Conservation (phyloP, 345 rosid genomes). For the Salix brachista region DNA sequence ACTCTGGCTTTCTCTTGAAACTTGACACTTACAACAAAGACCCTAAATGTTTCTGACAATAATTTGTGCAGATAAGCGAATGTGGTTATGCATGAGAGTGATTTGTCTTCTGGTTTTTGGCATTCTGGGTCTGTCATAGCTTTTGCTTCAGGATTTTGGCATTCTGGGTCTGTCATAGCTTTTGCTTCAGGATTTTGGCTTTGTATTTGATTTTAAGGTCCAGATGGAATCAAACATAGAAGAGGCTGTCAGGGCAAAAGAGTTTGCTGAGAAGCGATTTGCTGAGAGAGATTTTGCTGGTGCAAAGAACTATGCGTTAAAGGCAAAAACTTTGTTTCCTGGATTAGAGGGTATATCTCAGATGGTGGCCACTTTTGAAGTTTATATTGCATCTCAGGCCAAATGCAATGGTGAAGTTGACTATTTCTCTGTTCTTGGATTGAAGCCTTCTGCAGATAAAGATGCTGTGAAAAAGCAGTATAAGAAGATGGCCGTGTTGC, state of each 20-base stretch:
- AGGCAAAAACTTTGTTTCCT: conserved; percentile 72
- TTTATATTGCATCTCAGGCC: conserved; percentile 72
- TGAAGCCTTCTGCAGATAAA: conserved; percentile 84
- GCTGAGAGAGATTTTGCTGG: conserved; percentile 67
- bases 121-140: conserved; percentile 34
- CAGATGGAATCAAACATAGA: conserved; percentile 69
- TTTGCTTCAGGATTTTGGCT: conserved; percentile 25
- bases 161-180: conserved; percentile 34
- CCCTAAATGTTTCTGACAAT: background rate
- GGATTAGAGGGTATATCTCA: conserved; percentile 85
- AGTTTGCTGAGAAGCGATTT: conserved; percentile 82
- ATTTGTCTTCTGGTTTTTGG: conserved; percentile 21
- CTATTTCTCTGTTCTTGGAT: conserved; percentile 79
- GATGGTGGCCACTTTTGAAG: conserved; percentile 94
- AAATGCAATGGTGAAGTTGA: conserved; percentile 64
- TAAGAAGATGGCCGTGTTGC: conserved; percentile 83
- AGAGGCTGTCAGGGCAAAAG: conserved; percentile 83
- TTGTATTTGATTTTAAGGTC: conserved; percentile 23
- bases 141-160: conserved; percentile 26
- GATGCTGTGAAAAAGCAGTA: conserved; percentile 87
- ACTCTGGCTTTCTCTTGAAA: conserved; percentile 2
- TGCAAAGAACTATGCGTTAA: conserved; percentile 75
- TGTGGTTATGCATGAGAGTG: conserved; percentile 26
- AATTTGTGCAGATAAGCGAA: conserved; percentile 47
- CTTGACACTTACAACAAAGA: conserved; percentile 5